Evolutionary conservation across 495 filamentous ascomycete species (phyloP), one percentile per base, ranked within the genome.

Genomic region (Penicillium ochrochloron): DNA sequence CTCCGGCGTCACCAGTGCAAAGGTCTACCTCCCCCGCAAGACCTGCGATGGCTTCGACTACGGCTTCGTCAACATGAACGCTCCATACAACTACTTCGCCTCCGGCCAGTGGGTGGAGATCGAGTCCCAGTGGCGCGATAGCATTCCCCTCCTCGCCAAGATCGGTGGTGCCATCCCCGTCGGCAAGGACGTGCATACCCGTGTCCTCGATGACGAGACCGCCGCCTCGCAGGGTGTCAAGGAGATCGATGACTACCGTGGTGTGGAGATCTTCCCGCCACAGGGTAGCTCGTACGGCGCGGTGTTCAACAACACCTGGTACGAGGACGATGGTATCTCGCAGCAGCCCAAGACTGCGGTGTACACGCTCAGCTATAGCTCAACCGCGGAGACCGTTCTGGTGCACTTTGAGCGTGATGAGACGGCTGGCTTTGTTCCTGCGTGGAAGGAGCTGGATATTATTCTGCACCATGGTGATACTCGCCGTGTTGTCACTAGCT

Each of bases 251-350:
- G 85, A 89, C 66, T 87, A 83, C 65, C 74, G 88, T 10, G 86
- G 76, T 12, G 81, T 89, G 2, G 87, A 89, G 74, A 84, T 90
- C 48, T 89, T 89, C 70, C 88, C 88, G 3, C 84, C 85, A 0
- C 71, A 58, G 70, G 75, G 44, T 19, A 65, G 63, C 62, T 78
- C 74, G 57, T 70, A 75, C 60, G 75, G 74, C 15, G 54, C 64
- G 59, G 71, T 76, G 21, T 85, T 83, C 68, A 60, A 57, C 21
- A 80, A 66, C 41, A 81, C 80, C 6, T 90, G 88, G 88, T 80
- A 80, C 39, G 88, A 90, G 69, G 88, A 90, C 66, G 86, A 90
- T 72, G 88, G 88, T 6, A 80, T 86, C 48, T 84, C 85, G 17
- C 65, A 77, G 37, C 57, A 75, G 14, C 75, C 80, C 2, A 72